Evolutionary conservation across 345 rosid genomes (phyloP).

Genomic region (Viola odorata): DNA sequence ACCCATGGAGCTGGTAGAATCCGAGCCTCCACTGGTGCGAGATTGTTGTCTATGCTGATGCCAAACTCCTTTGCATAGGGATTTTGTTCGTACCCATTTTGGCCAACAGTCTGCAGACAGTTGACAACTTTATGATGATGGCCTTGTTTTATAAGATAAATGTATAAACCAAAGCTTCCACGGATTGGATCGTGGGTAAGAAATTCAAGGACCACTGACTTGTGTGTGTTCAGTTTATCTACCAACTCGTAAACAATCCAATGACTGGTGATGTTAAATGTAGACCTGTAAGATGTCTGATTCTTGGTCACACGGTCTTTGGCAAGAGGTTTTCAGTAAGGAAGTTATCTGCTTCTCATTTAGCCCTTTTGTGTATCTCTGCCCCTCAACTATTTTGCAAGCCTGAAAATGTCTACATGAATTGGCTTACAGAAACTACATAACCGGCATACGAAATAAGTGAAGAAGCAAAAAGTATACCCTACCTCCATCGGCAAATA

Average conservation of each 20-base stretch:
- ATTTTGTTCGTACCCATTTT: conserved; percentile 28
- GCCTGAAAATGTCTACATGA: conserved; percentile 19
- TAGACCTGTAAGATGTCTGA: conserved; percentile 32
- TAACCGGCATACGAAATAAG: not conserved
- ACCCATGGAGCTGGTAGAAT: conserved; percentile 46
- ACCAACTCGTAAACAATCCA: not conserved
- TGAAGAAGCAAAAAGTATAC: not conserved
- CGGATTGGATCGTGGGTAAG: no score
- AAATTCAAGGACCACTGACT: no score
- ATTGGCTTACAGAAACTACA: not conserved
- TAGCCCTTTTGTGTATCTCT: conserved; percentile 35
- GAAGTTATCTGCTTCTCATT: conserved; percentile 39
- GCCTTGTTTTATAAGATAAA: not conserved
- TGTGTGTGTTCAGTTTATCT: not conserved
- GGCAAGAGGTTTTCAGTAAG: conserved; percentile 35
- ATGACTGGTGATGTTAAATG: not conserved
- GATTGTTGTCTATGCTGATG: conserved; percentile 26
- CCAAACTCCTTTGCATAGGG: conserved; percentile 36
- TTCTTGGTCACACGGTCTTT: conserved; percentile 34
- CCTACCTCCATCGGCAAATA: conserved; percentile 45
- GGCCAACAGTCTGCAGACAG: conserved; percentile 23
- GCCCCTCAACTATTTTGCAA: conserved; percentile 41
- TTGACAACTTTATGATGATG: not conserved
- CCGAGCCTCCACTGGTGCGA: conserved; percentile 35
- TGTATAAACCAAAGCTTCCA: no score